Percentiles rank a stretch among this genome's conserved stretches.
phyloP scores from a whole-genome alignment of 495 filamentous ascomycete species.

The Neurospora terricola region DNA sequence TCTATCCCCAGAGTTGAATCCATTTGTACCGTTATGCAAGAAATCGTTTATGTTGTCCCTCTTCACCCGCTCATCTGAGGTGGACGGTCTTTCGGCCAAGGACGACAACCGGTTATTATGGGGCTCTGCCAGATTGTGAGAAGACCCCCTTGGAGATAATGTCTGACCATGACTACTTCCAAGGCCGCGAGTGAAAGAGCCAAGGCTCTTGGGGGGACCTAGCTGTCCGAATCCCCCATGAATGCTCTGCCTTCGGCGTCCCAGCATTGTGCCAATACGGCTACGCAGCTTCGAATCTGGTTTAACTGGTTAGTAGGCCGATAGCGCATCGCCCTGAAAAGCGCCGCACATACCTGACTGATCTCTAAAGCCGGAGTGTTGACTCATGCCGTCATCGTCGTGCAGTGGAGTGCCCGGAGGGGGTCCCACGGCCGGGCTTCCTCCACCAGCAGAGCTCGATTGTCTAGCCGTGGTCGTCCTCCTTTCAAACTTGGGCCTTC shows the following conservation, averaged over 20 bases:
- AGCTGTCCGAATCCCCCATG: constrained; percentile 41
- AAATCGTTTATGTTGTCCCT: neutral
- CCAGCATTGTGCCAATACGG: constrained; percentile 73
- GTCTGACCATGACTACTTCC: constrained; percentile 40
- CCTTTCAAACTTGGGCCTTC: constrained; percentile 40
- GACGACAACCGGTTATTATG: constrained; percentile 38
- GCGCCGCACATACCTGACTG: constrained; percentile 32
- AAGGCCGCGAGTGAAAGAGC: constrained; percentile 44
- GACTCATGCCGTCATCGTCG: constrained; percentile 52
- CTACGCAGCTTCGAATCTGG: constrained; percentile 46
- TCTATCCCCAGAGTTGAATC: constrained; percentile 17
- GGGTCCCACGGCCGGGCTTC: constrained; percentile 16
- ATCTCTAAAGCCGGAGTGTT: constrained; percentile 46
- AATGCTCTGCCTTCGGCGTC: constrained; percentile 50
- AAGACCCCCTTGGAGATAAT: constrained; percentile 41
- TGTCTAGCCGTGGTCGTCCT: constrained; percentile 29
- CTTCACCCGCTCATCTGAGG: constrained; percentile 14
- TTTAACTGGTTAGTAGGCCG: neutral
- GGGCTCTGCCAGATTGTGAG: constrained; percentile 44
- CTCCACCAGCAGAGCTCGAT: constrained; percentile 28
- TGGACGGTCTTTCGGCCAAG: constrained; percentile 37
- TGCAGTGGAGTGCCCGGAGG: constrained; percentile 15
- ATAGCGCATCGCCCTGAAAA: neutral
- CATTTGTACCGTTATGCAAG: constrained; percentile 37
- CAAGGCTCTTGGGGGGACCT: constrained; percentile 31